A percentile compares a stretch with the other conserved stretches of the same genome.
phyloP scores from a whole-genome alignment of 495 filamentous ascomycete genomes.

The Ascobolus immersus region DNA sequence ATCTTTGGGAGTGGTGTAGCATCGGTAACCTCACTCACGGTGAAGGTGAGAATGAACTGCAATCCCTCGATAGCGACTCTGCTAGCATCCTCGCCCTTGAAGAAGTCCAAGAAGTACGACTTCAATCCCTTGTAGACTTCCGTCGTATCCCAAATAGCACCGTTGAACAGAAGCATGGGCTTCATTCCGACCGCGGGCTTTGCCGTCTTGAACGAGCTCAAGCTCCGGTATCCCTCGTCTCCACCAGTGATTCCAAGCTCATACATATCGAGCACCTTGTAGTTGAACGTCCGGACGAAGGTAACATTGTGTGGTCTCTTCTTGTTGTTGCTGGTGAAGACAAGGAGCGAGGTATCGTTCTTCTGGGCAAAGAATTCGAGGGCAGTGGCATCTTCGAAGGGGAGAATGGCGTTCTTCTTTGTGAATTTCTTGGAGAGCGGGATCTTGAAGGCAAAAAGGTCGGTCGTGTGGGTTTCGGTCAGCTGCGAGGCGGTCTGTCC shows the following conservation, averaged over 20 bases:
- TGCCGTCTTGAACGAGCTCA: constrained; percentile 56
- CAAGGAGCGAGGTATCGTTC: constrained; percentile 63
- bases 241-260: constrained; percentile 47
- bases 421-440: constrained; percentile 62
- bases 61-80: constrained; percentile 83
- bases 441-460: constrained; percentile 36
- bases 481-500: constrained; percentile 56
- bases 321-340: constrained; percentile 65
- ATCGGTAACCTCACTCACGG: constrained; percentile 41
- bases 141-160: constrained; percentile 56
- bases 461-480: constrained; percentile 51
- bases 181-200: constrained; percentile 63
- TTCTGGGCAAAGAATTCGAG: constrained; percentile 86
- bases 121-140: constrained; percentile 60
- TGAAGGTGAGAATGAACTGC: constrained; percentile 61
- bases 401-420: constrained; percentile 85
- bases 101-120: constrained; percentile 71
- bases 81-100: constrained; percentile 45
- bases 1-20: constrained; percentile 38
- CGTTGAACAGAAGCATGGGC: constrained; percentile 68
- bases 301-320: constrained; percentile 81
- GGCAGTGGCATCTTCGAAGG: constrained; percentile 68
- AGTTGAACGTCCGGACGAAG: constrained; percentile 52
- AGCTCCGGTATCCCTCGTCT: constrained; percentile 31
- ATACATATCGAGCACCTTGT: constrained; percentile 76